These are phyloP conservation scores for Russula virescens DNA, from an alignment of 768 basidiomycete species.

Conservation along the genomic window DNA sequence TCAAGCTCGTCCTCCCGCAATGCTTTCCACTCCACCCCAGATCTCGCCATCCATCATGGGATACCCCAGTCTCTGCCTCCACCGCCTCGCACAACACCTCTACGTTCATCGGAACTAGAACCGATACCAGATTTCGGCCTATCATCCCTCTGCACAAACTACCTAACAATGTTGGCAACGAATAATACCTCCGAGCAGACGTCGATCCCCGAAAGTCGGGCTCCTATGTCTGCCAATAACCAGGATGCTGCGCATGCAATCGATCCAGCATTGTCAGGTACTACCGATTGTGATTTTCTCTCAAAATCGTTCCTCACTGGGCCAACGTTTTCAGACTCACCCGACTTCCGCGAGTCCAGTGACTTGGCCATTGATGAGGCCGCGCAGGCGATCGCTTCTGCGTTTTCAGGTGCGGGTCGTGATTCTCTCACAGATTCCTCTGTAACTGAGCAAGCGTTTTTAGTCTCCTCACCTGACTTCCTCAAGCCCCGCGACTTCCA, in stretches of 20 bases:
- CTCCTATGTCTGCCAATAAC: constrained; percentile 4
- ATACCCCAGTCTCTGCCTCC: constrained; percentile 67
- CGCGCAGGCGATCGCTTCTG: constrained; percentile 16
- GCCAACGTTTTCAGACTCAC: too few species aligned
- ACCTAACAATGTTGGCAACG: too few species aligned
- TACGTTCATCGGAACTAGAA: constrained; percentile 34
- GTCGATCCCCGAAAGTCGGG: too few species aligned
- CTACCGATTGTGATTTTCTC: too few species aligned
- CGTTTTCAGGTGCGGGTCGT: constrained; percentile 15
- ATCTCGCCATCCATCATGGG: constrained; percentile 73
- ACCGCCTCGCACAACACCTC: constrained; percentile 55
- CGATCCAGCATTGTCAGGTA: too few species aligned
- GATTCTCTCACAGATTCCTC: too few species aligned
- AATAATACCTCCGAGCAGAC: too few species aligned
- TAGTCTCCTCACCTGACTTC: constrained; percentile 40
- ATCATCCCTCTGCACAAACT: constrained; percentile 47
- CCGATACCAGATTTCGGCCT: constrained; percentile 42
- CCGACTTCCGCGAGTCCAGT: too few species aligned
- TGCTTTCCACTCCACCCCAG: constrained; percentile 62
- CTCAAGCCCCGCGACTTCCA: constrained; percentile 39
- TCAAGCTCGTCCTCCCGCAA: constrained; percentile 43
- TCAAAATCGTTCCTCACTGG: too few species aligned
- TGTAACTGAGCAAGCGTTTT: background rate
- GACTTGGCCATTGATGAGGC: too few species aligned
- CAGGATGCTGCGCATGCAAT: constrained; percentile 8